Conservation (phyloP, 306 rosid species). For the Glycine tomentella region DNA sequence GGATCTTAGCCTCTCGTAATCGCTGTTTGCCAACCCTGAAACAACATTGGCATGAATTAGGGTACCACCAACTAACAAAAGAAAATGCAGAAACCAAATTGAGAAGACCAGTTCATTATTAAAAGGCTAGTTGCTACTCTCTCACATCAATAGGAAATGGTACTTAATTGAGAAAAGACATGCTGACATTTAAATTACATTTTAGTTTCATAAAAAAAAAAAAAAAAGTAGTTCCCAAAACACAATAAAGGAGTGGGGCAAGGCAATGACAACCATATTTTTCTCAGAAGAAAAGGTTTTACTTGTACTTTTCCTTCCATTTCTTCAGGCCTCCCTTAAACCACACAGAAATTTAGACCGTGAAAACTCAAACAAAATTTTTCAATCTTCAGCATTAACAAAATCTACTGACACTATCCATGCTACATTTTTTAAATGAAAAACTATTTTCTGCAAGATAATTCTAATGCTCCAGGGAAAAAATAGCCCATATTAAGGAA, state of each 20-base stretch:
- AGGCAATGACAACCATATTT: constrained; percentile 4
- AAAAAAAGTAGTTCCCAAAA: not conserved
- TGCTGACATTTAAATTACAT: not conserved
- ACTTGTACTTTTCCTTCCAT: not conserved
- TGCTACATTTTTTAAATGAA: not conserved
- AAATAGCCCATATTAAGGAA: not conserved
- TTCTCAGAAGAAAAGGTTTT: not conserved
- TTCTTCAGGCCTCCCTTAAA: not conserved
- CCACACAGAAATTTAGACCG: not conserved
- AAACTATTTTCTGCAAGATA: constrained; percentile 4
- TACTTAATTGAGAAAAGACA: not conserved
- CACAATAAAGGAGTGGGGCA: not conserved
- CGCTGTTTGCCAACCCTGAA: constrained; percentile 78
- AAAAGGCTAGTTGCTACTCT: constrained; percentile 2
- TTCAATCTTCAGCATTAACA: not conserved
- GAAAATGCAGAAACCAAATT: constrained; percentile 21
- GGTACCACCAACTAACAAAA: not conserved
- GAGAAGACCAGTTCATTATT: not conserved
- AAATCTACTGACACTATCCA: not conserved
- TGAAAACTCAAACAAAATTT: constrained; percentile 10
- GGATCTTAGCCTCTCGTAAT: constrained; percentile 70
- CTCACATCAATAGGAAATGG: not conserved
- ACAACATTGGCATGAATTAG: constrained; percentile 25
- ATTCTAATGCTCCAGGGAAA: not conserved
- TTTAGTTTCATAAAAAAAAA: not conserved